A percentile compares a stretch with the other conserved stretches of the same genome.
Conservation (phyloP, 2,329 filamentous ascomycete genomes). For the Verticillium dahliae region DNA sequence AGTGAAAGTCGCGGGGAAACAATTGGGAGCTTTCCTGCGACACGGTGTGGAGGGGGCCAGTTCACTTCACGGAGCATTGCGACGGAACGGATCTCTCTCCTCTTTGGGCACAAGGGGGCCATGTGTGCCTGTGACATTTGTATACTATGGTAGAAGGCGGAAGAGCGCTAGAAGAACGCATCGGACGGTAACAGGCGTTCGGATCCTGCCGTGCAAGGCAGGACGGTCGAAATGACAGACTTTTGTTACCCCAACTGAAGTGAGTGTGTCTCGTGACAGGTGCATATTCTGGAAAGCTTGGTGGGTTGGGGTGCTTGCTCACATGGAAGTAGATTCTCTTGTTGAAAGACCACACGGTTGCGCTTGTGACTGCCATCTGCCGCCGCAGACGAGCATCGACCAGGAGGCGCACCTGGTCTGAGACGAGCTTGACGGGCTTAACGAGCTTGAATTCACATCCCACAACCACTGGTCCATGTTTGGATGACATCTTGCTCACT, state of each 20-base stretch:
- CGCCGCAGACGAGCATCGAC: too few relatives aligned
- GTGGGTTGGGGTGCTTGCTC: not conserved
- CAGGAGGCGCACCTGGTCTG: too few relatives aligned
- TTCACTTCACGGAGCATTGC: not conserved
- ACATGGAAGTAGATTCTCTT: not conserved
- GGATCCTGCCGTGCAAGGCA: slow-evolving; percentile 1
- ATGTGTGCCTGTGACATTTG: not conserved
- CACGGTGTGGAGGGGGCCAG: not conserved
- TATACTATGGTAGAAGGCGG: not conserved
- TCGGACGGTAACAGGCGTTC: slow-evolving; percentile 4
- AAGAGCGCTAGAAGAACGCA: slow-evolving; percentile 2
- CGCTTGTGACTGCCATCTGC: too few relatives aligned
- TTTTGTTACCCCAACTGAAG: not conserved
- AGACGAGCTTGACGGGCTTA: too few relatives aligned
- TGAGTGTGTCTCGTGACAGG: not conserved
- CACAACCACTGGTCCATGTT: too few relatives aligned
- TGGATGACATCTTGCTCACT: not conserved
- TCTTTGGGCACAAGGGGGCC: not conserved
- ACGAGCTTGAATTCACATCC: too few relatives aligned
- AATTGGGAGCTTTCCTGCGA: not conserved
- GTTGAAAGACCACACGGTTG: too few relatives aligned
- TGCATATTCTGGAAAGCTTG: not conserved
- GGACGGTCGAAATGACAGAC: slow-evolving; percentile 1
- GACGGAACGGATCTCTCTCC: slow-evolving; percentile 3
- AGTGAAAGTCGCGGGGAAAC: not conserved